These are phyloP conservation scores for Takakia lepidozioides DNA, from an alignment of 225 moss, liverwort and hornwort genomes.

Conservation along the genomic window DNA sequence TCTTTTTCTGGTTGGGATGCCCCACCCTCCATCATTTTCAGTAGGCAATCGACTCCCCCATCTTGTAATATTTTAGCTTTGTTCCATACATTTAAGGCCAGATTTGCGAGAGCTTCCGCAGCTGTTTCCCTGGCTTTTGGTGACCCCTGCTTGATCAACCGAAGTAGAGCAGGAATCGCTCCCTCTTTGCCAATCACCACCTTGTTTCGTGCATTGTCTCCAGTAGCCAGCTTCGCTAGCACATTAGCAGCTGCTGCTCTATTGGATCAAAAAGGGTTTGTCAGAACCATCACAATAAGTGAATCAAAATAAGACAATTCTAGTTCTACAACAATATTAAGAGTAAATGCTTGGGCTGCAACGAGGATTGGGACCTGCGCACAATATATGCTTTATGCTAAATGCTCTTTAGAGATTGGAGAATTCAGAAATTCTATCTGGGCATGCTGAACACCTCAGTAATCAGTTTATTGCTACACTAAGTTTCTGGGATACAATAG, in stretches of 20 bases:
- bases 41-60: conserved; percentile 39
- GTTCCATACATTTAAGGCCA: conserved; percentile 43
- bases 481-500: too few relatives aligned
- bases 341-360: too few relatives aligned
- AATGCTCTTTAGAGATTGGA: too few relatives aligned
- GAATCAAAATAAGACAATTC: too few relatives aligned
- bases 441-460: too few relatives aligned
- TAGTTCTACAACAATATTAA: too few relatives aligned
- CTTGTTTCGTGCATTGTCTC: conserved; percentile 24
- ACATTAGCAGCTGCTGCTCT: conserved; percentile 68
- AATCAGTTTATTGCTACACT: too few relatives aligned
- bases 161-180: conserved; percentile 40
- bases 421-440: too few relatives aligned
- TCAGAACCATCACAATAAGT: too few relatives aligned
- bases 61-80: conserved; percentile 50
- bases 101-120: conserved; percentile 46
- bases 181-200: conserved; percentile 39
- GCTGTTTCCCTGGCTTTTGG: conserved; percentile 55
- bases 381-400: too few relatives aligned
- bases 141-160: conserved; percentile 42
- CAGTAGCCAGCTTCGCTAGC: conserved; percentile 57
- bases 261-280: conserved; percentile 1
- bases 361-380: too few relatives aligned
- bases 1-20: conserved; percentile 21
- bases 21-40: conserved; percentile 21